These are phyloP conservation scores for Tremellales sp. DNA, from an alignment of 1,284 basidiomycete species.

Conservation along the genomic window DNA sequence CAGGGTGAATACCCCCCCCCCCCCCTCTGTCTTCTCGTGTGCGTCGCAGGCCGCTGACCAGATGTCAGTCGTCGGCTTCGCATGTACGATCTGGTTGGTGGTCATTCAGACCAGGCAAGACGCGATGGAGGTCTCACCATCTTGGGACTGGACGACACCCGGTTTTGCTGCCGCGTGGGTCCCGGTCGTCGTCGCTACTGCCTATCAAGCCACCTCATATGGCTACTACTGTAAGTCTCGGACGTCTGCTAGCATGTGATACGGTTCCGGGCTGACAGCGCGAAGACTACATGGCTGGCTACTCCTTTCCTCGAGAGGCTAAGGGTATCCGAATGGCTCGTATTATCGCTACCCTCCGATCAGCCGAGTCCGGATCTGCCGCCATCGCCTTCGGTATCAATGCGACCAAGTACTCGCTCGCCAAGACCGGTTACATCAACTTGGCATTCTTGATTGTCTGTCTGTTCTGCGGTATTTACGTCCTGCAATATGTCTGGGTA, in stretches of 20 bases:
- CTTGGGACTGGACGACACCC: no score
- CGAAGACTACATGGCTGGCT: slow-evolving; percentile 19
- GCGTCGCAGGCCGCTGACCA: slow-evolving; percentile 2
- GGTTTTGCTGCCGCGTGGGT: no score
- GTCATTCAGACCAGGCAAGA: no score
- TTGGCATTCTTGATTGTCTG: slow-evolving; percentile 12
- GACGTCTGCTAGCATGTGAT: slow-evolving; percentile 19
- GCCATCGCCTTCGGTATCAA: slow-evolving; percentile 21
- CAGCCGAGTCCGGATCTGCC: slow-evolving; percentile 18
- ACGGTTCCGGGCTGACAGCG: no score
- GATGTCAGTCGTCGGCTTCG: slow-evolving; percentile 6
- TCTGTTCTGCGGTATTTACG: slow-evolving; percentile 12
- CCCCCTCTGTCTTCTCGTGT: no score
- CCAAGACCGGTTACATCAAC: slow-evolving; percentile 16
- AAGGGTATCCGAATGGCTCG: slow-evolving; percentile 12
- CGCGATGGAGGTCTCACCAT: no score
- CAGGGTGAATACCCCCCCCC: slow-evolving; percentile 2
- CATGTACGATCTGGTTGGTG: slow-evolving; percentile 29
- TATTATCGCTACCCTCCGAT: slow-evolving; percentile 22
- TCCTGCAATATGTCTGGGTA: slow-evolving; percentile 13
- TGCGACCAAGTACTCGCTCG: slow-evolving; percentile 6
- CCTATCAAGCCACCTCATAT: no score
- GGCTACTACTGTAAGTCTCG: slow-evolving; percentile 27
- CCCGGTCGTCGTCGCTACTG: no score
- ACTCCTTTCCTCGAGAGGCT: slow-evolving; percentile 15